A percentile compares a stretch with the other conserved stretches of the same genome.
Evolutionary conservation across 768 basidiomycete genomes (phyloP).

Genomic region (Dacryopinax primogenitus): DNA sequence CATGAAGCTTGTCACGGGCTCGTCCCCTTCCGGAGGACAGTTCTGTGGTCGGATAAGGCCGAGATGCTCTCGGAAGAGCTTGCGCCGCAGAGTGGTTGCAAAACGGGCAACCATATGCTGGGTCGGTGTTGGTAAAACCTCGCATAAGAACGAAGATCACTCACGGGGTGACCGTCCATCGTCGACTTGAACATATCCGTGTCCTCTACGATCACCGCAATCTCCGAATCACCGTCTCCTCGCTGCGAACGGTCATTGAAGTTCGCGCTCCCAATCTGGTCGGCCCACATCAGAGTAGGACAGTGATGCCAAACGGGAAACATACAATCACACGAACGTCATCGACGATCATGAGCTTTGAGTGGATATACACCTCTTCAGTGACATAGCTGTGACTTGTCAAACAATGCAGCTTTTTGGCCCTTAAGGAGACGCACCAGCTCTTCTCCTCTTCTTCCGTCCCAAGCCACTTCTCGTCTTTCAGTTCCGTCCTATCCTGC

Average conservation of each 20-base stretch:
- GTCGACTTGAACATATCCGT: constrained; percentile 54
- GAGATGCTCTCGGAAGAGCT: constrained; percentile 76
- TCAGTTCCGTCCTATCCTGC: constrained; percentile 44
- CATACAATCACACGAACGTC: constrained; percentile 77
- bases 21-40: constrained; percentile 31
- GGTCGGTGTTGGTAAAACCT: not conserved
- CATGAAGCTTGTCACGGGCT: constrained; percentile 50
- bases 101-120: constrained; percentile 60
- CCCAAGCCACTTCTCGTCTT: constrained; percentile 78
- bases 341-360: constrained; percentile 65
- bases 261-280: constrained; percentile 30
- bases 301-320: constrained; percentile 13
- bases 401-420: constrained; percentile 16
- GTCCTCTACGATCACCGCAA: constrained; percentile 86
- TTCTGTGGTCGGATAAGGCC: constrained; percentile 71
- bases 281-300: not conserved
- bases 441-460: constrained; percentile 68
- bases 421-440: constrained; percentile 37
- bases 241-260: constrained; percentile 21
- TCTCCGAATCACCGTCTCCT: constrained; percentile 91
- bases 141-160: not conserved
- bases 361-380: constrained; percentile 73
- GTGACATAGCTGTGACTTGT: constrained; percentile 49
- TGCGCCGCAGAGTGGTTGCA: constrained; percentile 69
- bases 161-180: constrained; percentile 58